Conservation (phyloP, 805 yeast genomes). For the Diddensiella caesifluorescens region DNA sequence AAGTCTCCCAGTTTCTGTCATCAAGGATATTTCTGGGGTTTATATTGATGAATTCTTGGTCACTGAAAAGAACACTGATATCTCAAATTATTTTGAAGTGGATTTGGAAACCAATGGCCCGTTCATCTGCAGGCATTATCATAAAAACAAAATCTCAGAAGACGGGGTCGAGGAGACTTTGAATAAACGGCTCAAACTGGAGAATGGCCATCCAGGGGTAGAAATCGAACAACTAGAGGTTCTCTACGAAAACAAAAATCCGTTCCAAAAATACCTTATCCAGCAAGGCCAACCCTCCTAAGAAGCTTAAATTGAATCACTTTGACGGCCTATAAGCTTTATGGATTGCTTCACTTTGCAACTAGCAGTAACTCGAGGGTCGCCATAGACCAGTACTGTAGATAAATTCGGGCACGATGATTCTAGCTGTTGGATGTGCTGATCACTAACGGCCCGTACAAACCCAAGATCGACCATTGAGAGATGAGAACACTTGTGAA, state of each 20-base stretch:
- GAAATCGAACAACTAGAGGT: conserved; percentile 14
- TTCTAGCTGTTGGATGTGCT: conserved; percentile 51
- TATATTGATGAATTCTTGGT: conserved; percentile 26
- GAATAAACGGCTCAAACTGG: conserved; percentile 15
- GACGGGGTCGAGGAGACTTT: conserved; percentile 13
- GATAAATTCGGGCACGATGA: conserved; percentile 56
- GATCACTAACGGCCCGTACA: conserved; percentile 70
- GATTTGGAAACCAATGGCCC: conserved; percentile 26
- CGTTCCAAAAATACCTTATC: conserved; percentile 12
- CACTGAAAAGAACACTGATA: conserved; percentile 8
- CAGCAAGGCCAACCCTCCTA: background rate
- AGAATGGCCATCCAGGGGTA: conserved; percentile 25
- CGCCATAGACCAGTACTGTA: conserved; percentile 74
- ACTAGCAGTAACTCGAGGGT: conserved; percentile 24
- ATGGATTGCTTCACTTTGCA: conserved; percentile 4
- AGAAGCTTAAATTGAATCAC: conserved; percentile 4
- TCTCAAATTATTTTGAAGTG: conserved; percentile 17
- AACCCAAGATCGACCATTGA: conserved; percentile 74
- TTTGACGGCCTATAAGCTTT: conserved; percentile 13
- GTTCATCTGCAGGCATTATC: conserved; percentile 15
- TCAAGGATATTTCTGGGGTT: conserved; percentile 27
- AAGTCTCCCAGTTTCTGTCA: conserved; percentile 23
- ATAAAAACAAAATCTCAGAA: conserved; percentile 17
- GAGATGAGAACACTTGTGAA: conserved; percentile 48
- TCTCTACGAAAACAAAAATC: conserved; percentile 8